phyloP scores from a whole-genome alignment of 257 asterid species.

The Primulina huaijiensis region DNA sequence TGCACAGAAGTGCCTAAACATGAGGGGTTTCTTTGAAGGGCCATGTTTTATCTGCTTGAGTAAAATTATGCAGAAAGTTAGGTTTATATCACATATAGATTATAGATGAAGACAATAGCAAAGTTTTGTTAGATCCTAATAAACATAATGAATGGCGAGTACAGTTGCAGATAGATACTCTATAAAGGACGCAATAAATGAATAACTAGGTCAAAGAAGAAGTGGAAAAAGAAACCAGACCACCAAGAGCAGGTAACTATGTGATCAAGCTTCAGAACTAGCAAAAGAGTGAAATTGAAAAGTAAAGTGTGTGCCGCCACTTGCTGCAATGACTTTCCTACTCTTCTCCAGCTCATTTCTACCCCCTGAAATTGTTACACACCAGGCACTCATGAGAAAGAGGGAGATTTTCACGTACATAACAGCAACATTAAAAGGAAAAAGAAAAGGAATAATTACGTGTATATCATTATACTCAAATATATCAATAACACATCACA shows the following conservation, averaged over 20 bases:
- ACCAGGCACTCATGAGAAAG: not conserved
- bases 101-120: constrained; percentile 11
- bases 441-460: no score
- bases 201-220: constrained; percentile 3
- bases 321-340: constrained; percentile 75
- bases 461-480: no score
- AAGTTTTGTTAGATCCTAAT: constrained; percentile 5
- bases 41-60: constrained; percentile 8
- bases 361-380: constrained; percentile 22
- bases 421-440: no score
- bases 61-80: constrained; percentile 6
- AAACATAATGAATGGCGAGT: constrained; percentile 16
- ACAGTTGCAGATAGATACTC: not conserved
- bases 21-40: constrained; percentile 15
- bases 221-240: constrained; percentile 36
- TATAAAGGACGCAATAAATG: not conserved
- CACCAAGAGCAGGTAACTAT: constrained; percentile 74
- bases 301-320: constrained; percentile 74
- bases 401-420: no score
- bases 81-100: not conserved
- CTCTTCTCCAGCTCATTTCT: constrained; percentile 94
- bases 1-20: constrained; percentile 38
- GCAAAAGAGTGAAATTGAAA: constrained; percentile 63
- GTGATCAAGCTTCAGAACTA: constrained; percentile 86
- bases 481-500: no score